Evolutionary conservation across 345 rosid species (phyloP).

Genomic region (Pugionium dolabratum): DNA sequence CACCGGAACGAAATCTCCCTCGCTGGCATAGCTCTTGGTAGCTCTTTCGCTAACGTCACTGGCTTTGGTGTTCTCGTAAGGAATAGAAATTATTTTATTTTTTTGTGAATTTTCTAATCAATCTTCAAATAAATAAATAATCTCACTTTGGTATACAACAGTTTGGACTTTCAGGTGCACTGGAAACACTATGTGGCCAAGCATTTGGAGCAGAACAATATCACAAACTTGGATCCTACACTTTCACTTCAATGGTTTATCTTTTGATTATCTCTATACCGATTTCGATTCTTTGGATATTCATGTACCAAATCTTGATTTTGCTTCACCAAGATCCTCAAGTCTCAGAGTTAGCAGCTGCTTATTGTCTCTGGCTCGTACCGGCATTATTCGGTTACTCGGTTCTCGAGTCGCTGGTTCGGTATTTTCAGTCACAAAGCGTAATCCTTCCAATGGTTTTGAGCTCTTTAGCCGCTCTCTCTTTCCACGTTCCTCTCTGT

Average conservation of each 20-base stretch:
- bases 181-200: conserved; percentile 89
- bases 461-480: neutral
- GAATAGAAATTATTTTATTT: neutral
- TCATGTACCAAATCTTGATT: conserved; percentile 36
- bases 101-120: neutral
- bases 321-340: conserved; percentile 42
- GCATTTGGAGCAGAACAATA: conserved; percentile 78
- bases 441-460: neutral
- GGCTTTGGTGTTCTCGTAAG: conserved; percentile 44
- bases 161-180: conserved; percentile 71
- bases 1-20: conserved; percentile 36
- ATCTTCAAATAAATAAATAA: neutral
- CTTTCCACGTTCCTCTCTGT: conserved; percentile 23
- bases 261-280: conserved; percentile 33
- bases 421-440: neutral
- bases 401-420: conserved; percentile 25
- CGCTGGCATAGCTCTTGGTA: conserved; percentile 39
- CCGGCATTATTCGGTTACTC: conserved; percentile 40
- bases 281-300: conserved; percentile 38
- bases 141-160: conserved; percentile 9
- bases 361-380: conserved; percentile 35
- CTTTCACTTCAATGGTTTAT: conserved; percentile 31
- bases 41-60: conserved; percentile 42
- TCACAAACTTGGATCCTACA: conserved; percentile 40
- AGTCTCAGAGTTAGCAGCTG: conserved; percentile 34